Evolutionary conservation across 2,329 filamentous ascomycete species (phyloP).

Genomic region (Pseudogymnoascus sp.): DNA sequence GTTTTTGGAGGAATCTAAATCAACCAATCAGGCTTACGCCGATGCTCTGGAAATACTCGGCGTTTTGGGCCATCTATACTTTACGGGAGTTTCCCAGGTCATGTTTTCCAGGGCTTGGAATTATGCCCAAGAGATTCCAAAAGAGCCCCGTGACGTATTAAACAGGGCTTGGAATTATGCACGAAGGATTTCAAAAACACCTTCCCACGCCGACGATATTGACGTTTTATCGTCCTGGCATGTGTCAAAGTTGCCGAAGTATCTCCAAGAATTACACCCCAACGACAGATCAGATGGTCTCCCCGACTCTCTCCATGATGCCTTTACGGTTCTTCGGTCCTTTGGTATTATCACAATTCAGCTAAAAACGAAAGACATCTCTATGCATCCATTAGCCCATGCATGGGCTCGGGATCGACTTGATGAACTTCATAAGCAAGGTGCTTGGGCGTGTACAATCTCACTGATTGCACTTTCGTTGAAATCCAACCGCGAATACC

Average conservation of each 20-base stretch:
- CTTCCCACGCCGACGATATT: not conserved
- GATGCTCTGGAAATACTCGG: conserved; percentile 14
- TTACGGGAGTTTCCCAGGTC: conserved; percentile 8
- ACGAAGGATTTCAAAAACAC: no score
- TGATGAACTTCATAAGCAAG: not conserved
- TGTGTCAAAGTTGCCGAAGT: not conserved
- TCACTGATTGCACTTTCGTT: not conserved
- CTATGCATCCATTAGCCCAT: conserved; percentile 19
- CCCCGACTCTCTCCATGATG: not conserved
- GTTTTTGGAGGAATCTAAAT: conserved; percentile 9
- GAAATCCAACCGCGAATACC: not conserved
- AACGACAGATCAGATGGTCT: not conserved
- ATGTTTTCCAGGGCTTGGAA: conserved; percentile 11
- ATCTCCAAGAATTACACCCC: not conserved
- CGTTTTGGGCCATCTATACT: conserved; percentile 12
- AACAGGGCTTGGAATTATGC: not conserved
- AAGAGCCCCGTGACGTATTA: conserved; percentile 8
- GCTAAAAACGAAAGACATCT: conserved; percentile 9
- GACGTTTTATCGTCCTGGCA: not conserved
- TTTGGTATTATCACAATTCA: conserved; percentile 14
- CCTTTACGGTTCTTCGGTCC: conserved; percentile 7
- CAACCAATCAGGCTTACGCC: not conserved
- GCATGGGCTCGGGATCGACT: conserved; percentile 18
- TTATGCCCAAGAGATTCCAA: not conserved
- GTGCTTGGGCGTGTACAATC: not conserved